These are phyloP conservation scores for Yamadazyma spencermartinsiae DNA, from an alignment of 1,139 yeast genomes.

Conservation along the genomic window DNA sequence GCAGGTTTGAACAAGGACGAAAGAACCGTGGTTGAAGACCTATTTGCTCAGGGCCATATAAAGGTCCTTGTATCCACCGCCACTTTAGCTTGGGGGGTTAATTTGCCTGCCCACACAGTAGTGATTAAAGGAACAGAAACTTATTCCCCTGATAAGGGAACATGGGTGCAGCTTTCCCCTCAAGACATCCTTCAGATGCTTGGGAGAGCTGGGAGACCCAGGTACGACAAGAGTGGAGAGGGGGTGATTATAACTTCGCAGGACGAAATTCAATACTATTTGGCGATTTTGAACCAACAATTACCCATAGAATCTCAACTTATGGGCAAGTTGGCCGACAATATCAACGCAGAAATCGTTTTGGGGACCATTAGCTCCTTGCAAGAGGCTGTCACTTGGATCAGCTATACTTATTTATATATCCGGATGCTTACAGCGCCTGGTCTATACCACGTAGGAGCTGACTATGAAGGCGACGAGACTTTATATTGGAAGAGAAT, in stretches of 20 bases:
- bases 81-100: slow-evolving; percentile 98
- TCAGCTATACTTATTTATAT: slow-evolving; percentile 75
- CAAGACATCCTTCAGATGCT: slow-evolving; percentile 95
- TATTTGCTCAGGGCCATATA: slow-evolving; percentile 84
- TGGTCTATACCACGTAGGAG: slow-evolving; percentile 70
- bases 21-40: slow-evolving; percentile 76
- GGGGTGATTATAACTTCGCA: slow-evolving; percentile 92
- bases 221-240: slow-evolving; percentile 89
- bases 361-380: slow-evolving; percentile 63
- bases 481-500: slow-evolving; percentile 48
- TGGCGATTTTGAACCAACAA: slow-evolving; percentile 87
- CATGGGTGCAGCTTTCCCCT: slow-evolving; percentile 87
- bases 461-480: slow-evolving; percentile 58
- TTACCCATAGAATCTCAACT: slow-evolving; percentile 91
- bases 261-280: slow-evolving; percentile 80
- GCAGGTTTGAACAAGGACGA: slow-evolving; percentile 83
- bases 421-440: slow-evolving; percentile 81
- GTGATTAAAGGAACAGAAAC: slow-evolving; percentile 92
- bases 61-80: slow-evolving; percentile 90
- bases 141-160: slow-evolving; percentile 86
- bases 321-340: slow-evolving; percentile 68
- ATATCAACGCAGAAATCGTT: slow-evolving; percentile 84
- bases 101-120: slow-evolving; percentile 64
- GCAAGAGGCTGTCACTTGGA: slow-evolving; percentile 76
- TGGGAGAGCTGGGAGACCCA: slow-evolving; percentile 97